Percentiles rank a stretch among this genome's conserved stretches.
Conservation (phyloP, 768 basidiomycete genomes). For the Mycena maculata region DNA sequence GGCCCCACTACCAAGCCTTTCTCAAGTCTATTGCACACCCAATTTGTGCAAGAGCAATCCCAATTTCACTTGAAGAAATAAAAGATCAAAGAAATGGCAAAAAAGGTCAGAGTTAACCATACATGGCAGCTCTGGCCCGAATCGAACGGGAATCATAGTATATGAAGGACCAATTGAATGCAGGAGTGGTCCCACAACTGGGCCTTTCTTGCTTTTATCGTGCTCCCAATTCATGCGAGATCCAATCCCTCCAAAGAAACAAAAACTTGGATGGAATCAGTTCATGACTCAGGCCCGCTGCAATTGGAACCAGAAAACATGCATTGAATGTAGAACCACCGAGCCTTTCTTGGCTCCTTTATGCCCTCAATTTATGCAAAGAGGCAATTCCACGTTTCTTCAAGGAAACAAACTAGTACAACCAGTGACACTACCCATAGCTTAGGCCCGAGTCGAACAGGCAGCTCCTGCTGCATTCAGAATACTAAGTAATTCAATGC, state of each 20-base stretch:
- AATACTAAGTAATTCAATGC: not conserved
- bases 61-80: too few relatives aligned
- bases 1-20: not conserved
- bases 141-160: not conserved
- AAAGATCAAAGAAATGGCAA: not conserved
- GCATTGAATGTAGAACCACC: not conserved
- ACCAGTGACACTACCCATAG: not conserved
- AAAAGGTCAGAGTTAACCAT: not conserved
- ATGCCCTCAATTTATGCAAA: too few relatives aligned
- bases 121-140: not conserved
- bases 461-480: not conserved
- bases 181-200: not conserved
- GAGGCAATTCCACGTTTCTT: too few relatives aligned
- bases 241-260: too few relatives aligned
- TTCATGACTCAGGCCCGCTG: not conserved
- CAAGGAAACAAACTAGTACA: not conserved
- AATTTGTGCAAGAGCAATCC: too few relatives aligned
- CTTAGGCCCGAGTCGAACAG: constrained; percentile 3
- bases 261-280: too few relatives aligned
- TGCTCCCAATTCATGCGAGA: too few relatives aligned
- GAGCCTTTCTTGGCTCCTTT: not conserved
- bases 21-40: not conserved
- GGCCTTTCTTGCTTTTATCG: not conserved
- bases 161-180: not conserved
- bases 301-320: not conserved